phyloP scores from a whole-genome alignment of 805 yeast genomes.

The Tetrapisispora nanseiensis region DNA sequence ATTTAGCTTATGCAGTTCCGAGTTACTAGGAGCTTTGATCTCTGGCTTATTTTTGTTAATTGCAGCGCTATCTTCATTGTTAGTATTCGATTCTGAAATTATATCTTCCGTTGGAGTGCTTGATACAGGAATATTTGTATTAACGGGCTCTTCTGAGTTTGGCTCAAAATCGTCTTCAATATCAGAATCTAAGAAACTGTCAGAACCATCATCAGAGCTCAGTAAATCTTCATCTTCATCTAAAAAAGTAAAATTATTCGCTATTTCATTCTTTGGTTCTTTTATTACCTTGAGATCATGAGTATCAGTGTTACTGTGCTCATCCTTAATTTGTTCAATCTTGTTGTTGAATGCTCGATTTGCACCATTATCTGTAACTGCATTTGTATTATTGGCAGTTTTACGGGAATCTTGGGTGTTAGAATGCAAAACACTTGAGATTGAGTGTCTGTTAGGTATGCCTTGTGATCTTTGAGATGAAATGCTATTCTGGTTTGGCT shows the following conservation, averaged over 20 bases:
- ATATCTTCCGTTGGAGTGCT: background rate
- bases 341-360: too few relatives aligned
- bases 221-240: constrained; percentile 38
- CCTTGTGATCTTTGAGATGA: background rate
- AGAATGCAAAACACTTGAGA: background rate
- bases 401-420: background rate
- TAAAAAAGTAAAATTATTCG: constrained; percentile 27
- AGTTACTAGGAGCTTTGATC: background rate
- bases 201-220: constrained; percentile 30
- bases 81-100: background rate
- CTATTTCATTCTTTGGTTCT: too few relatives aligned
- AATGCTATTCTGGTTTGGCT: background rate
- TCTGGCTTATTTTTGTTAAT: background rate
- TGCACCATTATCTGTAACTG: background rate
- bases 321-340: background rate
- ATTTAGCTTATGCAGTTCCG: background rate
- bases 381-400: background rate
- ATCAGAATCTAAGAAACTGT: constrained; percentile 24
- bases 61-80: background rate
- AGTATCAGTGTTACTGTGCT: too few relatives aligned
- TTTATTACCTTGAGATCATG: background rate
- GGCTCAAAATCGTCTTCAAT: constrained; percentile 9
- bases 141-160: background rate
- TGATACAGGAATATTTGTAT: background rate
- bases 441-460: background rate